A percentile compares a stretch with the other conserved stretches of the same genome.
Conservation (phyloP, 169 alveolate species). For the Plasmodium vivax region DNA sequence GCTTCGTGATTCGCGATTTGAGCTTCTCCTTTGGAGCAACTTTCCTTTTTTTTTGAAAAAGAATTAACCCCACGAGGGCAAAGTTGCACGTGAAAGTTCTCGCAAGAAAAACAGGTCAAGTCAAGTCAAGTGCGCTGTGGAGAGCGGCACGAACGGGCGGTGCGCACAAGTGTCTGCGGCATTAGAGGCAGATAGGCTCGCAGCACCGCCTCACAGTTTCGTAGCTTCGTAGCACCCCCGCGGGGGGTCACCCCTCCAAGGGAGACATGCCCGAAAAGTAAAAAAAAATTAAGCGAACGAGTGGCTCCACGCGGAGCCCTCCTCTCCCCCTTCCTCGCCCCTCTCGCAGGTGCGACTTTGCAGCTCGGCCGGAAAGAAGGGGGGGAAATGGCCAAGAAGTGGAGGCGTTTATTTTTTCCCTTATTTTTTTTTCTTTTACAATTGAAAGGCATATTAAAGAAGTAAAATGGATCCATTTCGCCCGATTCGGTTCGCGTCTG, state of each 20-base stretch:
- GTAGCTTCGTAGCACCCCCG: neutral
- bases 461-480: neutral
- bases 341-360: too few species aligned
- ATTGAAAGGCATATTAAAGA: conserved; percentile 35
- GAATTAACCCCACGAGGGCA: neutral
- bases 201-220: too few species aligned
- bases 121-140: neutral
- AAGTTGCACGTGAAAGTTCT: neutral
- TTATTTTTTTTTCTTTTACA: neutral
- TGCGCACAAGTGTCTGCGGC: neutral
- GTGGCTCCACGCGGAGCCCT: too few species aligned
- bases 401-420: neutral
- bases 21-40: neutral
- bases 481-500: neutral
- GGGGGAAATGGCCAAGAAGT: neutral
- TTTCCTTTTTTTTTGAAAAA: neutral
- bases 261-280: neutral
- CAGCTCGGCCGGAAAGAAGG: too few species aligned
- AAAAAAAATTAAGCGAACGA: neutral
- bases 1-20: too few species aligned
- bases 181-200: too few species aligned
- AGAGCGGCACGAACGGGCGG: neutral
- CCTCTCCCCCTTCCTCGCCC: too few species aligned
- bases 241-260: neutral
- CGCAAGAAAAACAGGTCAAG: neutral